Base-by-base conservation (phyloP, 768 basidiomycete species). In the Termitomyces sp. region DNA sequence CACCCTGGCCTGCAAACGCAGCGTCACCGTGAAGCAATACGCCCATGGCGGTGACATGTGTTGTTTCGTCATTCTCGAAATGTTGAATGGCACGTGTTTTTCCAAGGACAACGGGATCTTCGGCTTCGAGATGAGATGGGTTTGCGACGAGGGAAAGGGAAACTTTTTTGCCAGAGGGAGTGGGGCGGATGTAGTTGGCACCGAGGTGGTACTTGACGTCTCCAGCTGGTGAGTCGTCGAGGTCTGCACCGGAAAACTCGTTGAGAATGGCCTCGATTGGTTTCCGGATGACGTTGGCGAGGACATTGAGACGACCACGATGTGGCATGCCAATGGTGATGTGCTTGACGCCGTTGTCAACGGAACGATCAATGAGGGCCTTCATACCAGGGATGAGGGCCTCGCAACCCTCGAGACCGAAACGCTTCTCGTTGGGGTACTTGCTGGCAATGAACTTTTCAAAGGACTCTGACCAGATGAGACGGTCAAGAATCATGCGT, bases 381-480 rank as follows among this genome's bases (percentile, higher is more conserved):
- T 99, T 99, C 97, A 99, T 99, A 54, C 97, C 97, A 30, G 97
- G 97, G 65, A 98, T 90, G 64, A 99, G 87, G 30, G 93, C 84
- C 75, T 99, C 97, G 73, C 94, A 97, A 56, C 97, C 97, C 73
- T 99, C 97, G 44, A 99, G 83, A 72, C 97, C 97, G 73, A 99
- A 99, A 48, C 97, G 90, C 75, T 99, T 99, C 80, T 99, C 97
- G 75, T 98, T 99, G 64, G 97, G 97, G 76, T 92, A 97, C 73
- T 98, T 99, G 81, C 86, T 91, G 22, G 94, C 90, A 62, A 99
- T 94, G 81, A 98, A 99, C 68, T 94, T 94, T 73, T 99, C 97
- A 68, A 98, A 98, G 4, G 92, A 90, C 67, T 98, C 97, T n/a
- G 96, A 98, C 97, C 97, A 99, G 70, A 98, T 98, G 65, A 98